Percentiles rank a stretch among this genome's conserved stretches.
Evolutionary conservation across 805 yeast genomes (phyloP).

Genomic region (Komagataella kurtzmanii): DNA sequence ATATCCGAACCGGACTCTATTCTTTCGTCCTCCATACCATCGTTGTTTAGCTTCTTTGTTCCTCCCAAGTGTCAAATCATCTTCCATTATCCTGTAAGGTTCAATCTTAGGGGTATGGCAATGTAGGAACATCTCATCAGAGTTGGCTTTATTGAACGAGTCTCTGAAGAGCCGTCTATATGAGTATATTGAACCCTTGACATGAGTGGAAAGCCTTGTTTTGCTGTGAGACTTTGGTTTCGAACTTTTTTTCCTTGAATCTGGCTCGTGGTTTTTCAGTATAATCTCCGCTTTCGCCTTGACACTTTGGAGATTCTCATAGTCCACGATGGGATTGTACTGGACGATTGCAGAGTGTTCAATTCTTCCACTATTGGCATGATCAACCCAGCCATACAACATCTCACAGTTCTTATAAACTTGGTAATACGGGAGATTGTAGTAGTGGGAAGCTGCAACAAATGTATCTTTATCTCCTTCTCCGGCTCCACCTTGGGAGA

Average conservation of each 20-base stretch:
- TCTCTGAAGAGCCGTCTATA: conserved; percentile 14
- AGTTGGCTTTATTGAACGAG: conserved; percentile 13
- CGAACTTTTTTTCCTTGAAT: background rate
- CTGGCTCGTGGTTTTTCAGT: conserved; percentile 6
- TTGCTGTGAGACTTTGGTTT: background rate
- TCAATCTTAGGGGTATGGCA: conserved; percentile 43
- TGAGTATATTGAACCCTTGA: conserved; percentile 13
- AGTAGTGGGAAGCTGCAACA: conserved; percentile 52
- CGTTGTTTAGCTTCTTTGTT: conserved; percentile 3
- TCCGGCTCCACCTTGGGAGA: conserved; percentile 52
- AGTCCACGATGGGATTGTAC: conserved; percentile 19
- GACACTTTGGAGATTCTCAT: conserved; percentile 12
- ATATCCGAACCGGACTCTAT: conserved; percentile 15
- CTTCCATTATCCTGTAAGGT: conserved; percentile 26
- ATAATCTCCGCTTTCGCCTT: conserved; percentile 9
- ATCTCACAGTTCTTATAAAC: conserved; percentile 24
- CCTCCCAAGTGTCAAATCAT: conserved; percentile 14
- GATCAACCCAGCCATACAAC: conserved; percentile 17
- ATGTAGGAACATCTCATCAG: conserved; percentile 24
- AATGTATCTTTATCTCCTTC: conserved; percentile 73
- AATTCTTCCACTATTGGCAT: conserved; percentile 12
- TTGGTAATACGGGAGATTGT: conserved; percentile 38
- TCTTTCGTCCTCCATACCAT: conserved; percentile 7
- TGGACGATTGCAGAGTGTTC: conserved; percentile 22
- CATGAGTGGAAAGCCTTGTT: conserved; percentile 2